Evolutionary conservation across 352 stramenopile genomes (phyloP).

Genomic region (Phytophthora kernoviae): DNA sequence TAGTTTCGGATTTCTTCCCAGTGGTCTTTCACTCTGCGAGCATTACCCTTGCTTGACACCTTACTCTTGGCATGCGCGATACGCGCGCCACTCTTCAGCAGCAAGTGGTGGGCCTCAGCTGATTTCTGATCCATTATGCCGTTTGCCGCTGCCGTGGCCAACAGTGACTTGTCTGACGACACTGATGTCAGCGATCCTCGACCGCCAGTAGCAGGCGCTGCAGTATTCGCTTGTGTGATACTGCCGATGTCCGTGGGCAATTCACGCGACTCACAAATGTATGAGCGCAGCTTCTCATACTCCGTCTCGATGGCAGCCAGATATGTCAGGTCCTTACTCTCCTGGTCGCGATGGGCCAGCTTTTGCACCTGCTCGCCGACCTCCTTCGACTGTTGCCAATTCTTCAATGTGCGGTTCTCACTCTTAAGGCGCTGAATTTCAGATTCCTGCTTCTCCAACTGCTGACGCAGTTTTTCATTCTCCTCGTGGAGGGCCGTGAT

Average conservation of each 20-base stretch:
- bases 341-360: constrained; percentile 81
- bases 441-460: constrained; percentile 74
- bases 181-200: constrained; percentile 39
- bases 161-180: constrained; percentile 46
- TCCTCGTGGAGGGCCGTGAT: constrained; percentile 85
- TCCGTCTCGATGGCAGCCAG: constrained; percentile 77
- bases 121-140: constrained; percentile 59
- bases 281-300: constrained; percentile 83
- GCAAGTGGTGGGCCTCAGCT: constrained; percentile 64
- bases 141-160: constrained; percentile 37
- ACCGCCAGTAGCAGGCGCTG: constrained; percentile 9
- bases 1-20: constrained; percentile 91
- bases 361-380: constrained; percentile 90
- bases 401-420: constrained; percentile 80
- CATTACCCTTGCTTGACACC: constrained; percentile 74
- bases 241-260: constrained; percentile 71
- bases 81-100: constrained; percentile 72
- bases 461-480: constrained; percentile 76
- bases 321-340: constrained; percentile 87
- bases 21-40: constrained; percentile 84
- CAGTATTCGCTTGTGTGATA: constrained; percentile 34
- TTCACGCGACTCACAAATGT: constrained; percentile 80
- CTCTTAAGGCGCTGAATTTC: constrained; percentile 80
- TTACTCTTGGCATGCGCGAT: constrained; percentile 74
- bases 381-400: constrained; percentile 88